phyloP scores from a whole-genome alignment of 2,329 filamentous ascomycete species.

The Rachicladosporium sp. region DNA sequence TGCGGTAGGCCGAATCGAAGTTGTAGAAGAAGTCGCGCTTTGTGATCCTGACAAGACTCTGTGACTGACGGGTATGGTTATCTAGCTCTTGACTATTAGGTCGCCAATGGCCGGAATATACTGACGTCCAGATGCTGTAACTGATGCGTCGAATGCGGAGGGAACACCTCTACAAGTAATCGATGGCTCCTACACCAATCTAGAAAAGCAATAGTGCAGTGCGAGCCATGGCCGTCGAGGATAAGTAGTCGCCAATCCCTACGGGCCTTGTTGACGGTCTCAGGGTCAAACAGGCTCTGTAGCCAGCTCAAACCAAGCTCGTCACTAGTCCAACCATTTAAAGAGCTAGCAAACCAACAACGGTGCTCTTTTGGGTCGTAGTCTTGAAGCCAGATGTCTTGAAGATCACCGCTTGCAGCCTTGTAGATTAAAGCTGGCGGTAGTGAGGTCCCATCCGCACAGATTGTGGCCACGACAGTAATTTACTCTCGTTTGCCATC shows the following conservation, averaged over 20 bases:
- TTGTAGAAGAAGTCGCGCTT: neutral
- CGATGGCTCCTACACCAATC: conserved; percentile 2
- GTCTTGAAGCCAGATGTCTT: conserved; percentile 9
- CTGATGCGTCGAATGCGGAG: conserved; percentile 4
- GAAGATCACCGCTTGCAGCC: conserved; percentile 1
- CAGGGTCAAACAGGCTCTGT: conserved; percentile 4
- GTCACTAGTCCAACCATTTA: conserved; percentile 1
- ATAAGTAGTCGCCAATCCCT: conserved; percentile 8
- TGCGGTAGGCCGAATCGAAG: neutral
- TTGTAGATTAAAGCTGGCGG: conserved; percentile 7
- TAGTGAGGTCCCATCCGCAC: conserved; percentile 5
- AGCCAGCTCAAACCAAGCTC: conserved; percentile 6
- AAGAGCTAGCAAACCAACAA: neutral
- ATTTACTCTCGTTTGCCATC: conserved; percentile 6
- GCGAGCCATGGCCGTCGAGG: conserved; percentile 8
- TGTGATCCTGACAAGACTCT: neutral
- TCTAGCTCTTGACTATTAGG: conserved; percentile 4
- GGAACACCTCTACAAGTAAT: conserved; percentile 2
- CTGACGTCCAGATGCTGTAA: conserved; percentile 9
- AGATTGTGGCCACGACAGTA: conserved; percentile 7
- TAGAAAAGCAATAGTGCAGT: conserved; percentile 5
- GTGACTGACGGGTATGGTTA: neutral
- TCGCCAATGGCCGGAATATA: conserved; percentile 6
- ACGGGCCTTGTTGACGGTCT: conserved; percentile 6
- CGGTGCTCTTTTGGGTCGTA: conserved; percentile 5